Evolutionary conservation across 2,329 filamentous ascomycete species (phyloP), one percentile per base, ranked within the genome.

Genomic region (Beauveria varroae): DNA sequence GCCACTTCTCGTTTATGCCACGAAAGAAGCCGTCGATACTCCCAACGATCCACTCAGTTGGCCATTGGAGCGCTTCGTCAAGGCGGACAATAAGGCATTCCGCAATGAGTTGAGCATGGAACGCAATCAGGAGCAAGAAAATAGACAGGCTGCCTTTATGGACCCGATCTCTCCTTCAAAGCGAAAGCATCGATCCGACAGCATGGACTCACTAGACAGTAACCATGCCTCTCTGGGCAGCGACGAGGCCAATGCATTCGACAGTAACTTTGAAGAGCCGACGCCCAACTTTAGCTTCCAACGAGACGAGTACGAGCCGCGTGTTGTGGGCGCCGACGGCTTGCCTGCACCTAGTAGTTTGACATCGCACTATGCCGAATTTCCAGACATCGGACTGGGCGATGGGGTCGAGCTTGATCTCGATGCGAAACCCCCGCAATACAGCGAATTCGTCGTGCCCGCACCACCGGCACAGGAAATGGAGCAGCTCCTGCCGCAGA

Each of bases 1-100:
- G 20, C 76, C 78, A 0, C 66, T 83, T 20, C 67, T 85, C 3
- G 71, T 85, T 5, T 85, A 85, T 65, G 82, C 82, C 24, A 81
- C 80, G 4, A 79, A 84, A 63, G 69, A 72, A 28, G 80, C 81
- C 26, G 68, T 83, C 62, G 64, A 72, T 14, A 64, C 67, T 22
- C 67, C 72, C 3, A 68, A 62, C 12, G 65, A 69, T 3, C 70
- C 75, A 12, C 68, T 84, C 18, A 72, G 80, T 47, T 66, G 72
- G 16, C 64, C 68, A 2, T 64, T 74, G 10, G 71, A 81, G 69
- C 74, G 75, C 37, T 85, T 85, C 66, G 73, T 80, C 5, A 75
- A 74, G 44, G 74, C 74, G 43, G 82, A 85, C 56, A 85, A 84
- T 64, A 76, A 76, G 61, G 73, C 74, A 2, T 85, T 85, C 68